Evolutionary conservation across 139 green algal genomes (phyloP), one percentile per base, ranked within the genome.

Genomic region (Astrephomene gubernaculifera): DNA sequence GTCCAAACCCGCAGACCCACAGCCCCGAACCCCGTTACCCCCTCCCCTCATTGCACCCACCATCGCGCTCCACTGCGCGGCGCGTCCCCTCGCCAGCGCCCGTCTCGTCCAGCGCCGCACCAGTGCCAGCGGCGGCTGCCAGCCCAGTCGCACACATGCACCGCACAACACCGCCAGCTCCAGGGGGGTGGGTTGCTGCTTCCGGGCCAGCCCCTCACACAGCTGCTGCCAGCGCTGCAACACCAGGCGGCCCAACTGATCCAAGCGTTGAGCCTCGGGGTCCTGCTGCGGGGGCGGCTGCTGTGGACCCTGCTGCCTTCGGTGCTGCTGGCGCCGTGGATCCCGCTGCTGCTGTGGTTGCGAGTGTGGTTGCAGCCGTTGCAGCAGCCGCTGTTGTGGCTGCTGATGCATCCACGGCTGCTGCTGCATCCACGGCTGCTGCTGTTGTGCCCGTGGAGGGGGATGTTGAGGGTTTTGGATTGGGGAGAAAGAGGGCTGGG

Each of bases 161-260:
- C 75, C 43, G 33, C 52, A 49, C 2, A 45, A n/a, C 6, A 82
- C 75, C 17, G 75, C 38, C 10, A 82, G 38, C 14, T 82, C 75
- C 1, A 27, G 39, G 1, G 53, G 9, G 6, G 73, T 44, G 29
- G 75, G 54, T 38, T 14, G 44, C 53, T 36, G 49, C 52, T 12
- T 27, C 36, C 9, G 36, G 1, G 6, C 19, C 57, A n/a, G 36
- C 10, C 8, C 36, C 35, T 24, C 39, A 39, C 38, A 71, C 60
- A 83, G 61, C 57, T 83, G n/a, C 76, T 73, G 38, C 76, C 76
- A 83, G 24, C 76, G 76, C 76, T 64, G 60, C 61, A 83, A 12
- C 29, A 83, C 61, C 5, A 17, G 35, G 17, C n/a, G 19, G 17
- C 61, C 76, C 76, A 83, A 41, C 60, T 35, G 14, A 38, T 29